Percentiles rank a stretch among this genome's conserved stretches.
Conservation (phyloP, 495 filamentous ascomycete genomes). For the Durotheca rogersii region DNA sequence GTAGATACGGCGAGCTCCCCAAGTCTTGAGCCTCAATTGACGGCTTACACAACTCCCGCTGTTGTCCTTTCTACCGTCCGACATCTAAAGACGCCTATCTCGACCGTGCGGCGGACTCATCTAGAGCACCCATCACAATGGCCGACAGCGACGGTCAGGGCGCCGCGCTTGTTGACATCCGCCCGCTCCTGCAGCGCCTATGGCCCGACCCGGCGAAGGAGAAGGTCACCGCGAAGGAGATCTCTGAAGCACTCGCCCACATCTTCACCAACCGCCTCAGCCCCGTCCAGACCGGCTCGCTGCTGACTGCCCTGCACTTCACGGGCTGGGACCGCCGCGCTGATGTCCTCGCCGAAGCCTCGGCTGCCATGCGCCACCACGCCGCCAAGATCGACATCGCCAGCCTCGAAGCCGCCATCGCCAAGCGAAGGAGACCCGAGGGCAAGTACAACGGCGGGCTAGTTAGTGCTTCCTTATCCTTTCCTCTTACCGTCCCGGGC, state of each 20-base stretch:
- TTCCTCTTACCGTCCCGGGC: too few relatives aligned
- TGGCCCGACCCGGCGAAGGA: conserved; percentile 70
- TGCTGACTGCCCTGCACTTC: conserved; percentile 87
- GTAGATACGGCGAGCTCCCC: too few relatives aligned
- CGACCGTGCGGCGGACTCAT: too few relatives aligned
- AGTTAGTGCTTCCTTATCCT: conserved; percentile 49
- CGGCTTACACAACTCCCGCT: too few relatives aligned
- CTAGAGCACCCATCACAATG: conserved; percentile 17
- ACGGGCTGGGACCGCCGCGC: conserved; percentile 75
- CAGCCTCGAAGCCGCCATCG: conserved; percentile 46
- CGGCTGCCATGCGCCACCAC: conserved; percentile 62
- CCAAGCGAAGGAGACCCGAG: conserved; percentile 56
- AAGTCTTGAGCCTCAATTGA: too few relatives aligned
- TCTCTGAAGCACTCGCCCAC: conserved; percentile 80
- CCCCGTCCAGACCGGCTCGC: conserved; percentile 75
- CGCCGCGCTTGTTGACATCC: conserved; percentile 64
- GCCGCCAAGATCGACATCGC: conserved; percentile 52
- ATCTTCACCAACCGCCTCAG: conserved; percentile 87
- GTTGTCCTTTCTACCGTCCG: too few relatives aligned
- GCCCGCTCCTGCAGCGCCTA: conserved; percentile 75
- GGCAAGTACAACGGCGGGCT: conserved; percentile 71
- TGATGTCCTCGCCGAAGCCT: conserved; percentile 76
- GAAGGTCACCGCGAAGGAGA: conserved; percentile 72
- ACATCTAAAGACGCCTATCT: too few relatives aligned
- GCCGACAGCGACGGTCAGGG: conserved; percentile 22